Percentiles rank a stretch among this genome's conserved stretches.
phyloP scores from a whole-genome alignment of 2,329 filamentous ascomycete species.

The Coniella vitis region DNA sequence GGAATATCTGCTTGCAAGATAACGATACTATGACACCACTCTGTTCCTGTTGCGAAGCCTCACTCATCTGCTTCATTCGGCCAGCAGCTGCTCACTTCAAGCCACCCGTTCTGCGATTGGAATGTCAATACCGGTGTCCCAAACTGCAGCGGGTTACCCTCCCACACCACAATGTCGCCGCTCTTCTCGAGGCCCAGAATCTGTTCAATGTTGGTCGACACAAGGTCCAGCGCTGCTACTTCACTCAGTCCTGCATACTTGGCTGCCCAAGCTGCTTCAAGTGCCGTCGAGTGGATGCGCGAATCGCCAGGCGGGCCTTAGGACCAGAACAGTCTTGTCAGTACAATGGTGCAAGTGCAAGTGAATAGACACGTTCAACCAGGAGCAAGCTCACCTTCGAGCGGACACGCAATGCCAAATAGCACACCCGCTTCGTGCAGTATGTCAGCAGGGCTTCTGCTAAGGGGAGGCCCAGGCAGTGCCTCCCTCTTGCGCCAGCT shows the following conservation, averaged over 20 bases:
- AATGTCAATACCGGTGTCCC: constrained; percentile 33
- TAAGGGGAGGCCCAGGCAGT: constrained; percentile 36
- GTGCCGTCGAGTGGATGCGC: constrained; percentile 31
- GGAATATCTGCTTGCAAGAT: too few relatives aligned
- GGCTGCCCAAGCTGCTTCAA: constrained; percentile 33
- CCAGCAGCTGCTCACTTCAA: constrained; percentile 28
- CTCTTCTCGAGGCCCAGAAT: constrained; percentile 31
- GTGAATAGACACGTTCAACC: neutral
- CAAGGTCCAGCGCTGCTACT: constrained; percentile 28
- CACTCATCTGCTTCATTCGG: constrained; percentile 19
- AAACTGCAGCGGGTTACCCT: constrained; percentile 34
- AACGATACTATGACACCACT: too few relatives aligned
- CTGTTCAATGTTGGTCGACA: constrained; percentile 34
- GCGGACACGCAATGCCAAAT: constrained; percentile 27
- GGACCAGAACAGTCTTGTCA: neutral
- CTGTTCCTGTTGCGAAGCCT: neutral
- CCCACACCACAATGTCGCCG: constrained; percentile 35
- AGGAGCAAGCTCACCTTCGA: constrained; percentile 17
- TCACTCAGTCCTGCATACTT: constrained; percentile 32
- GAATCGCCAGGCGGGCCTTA: constrained; percentile 25
- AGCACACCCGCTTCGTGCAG: constrained; percentile 34
- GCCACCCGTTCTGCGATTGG: constrained; percentile 22
- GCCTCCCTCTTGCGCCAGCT: constrained; percentile 30
- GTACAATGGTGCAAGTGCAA: neutral
- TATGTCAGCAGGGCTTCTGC: constrained; percentile 29